Evolutionary conservation across 129 eudicot species (phyloP).

Genomic region (Heracleum sosnowskyi): DNA sequence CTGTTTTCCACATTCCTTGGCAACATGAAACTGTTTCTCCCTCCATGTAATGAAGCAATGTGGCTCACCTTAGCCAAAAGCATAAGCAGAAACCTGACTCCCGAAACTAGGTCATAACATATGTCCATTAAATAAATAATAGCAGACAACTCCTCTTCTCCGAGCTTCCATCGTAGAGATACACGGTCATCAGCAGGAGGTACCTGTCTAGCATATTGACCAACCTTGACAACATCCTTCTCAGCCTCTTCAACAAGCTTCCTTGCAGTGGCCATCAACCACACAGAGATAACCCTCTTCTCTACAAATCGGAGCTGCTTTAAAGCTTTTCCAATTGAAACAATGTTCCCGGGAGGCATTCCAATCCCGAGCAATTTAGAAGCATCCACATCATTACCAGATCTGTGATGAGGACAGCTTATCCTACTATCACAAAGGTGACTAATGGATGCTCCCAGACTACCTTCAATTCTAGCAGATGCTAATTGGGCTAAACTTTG

Average conservation of each 20-base stretch:
- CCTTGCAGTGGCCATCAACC: conserved; percentile 62
- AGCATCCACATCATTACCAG: conserved; percentile 41
- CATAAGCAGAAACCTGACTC: conserved; percentile 70
- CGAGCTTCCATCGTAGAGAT: conserved; percentile 67
- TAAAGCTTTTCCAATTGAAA: conserved; percentile 55
- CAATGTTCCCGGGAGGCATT: conserved; percentile 33
- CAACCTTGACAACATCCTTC: conserved; percentile 43
- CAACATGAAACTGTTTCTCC: conserved; percentile 53
- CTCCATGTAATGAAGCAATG: conserved; percentile 46
- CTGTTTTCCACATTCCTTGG: conserved; percentile 60
- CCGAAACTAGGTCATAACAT: conserved; percentile 58
- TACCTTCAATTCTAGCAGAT: conserved; percentile 86
- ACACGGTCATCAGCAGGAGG: conserved; percentile 55
- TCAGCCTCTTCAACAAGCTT: conserved; percentile 77
- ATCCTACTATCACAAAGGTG: conserved; percentile 83
- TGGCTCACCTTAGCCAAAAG: conserved; percentile 71
- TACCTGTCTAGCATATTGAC: conserved; percentile 39
- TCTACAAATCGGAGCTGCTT: conserved; percentile 61
- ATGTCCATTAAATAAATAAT: conserved; percentile 70
- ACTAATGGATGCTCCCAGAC: conserved; percentile 99
- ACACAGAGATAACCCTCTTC: conserved; percentile 54
- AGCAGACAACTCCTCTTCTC: conserved; percentile 81
- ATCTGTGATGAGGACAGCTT: conserved; percentile 71
- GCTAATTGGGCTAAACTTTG: conserved; percentile 94
- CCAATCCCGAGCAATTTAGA: conserved; percentile 31